phyloP scores from a whole-genome alignment of 306 rosid species.

The Medicago truncatula region DNA sequence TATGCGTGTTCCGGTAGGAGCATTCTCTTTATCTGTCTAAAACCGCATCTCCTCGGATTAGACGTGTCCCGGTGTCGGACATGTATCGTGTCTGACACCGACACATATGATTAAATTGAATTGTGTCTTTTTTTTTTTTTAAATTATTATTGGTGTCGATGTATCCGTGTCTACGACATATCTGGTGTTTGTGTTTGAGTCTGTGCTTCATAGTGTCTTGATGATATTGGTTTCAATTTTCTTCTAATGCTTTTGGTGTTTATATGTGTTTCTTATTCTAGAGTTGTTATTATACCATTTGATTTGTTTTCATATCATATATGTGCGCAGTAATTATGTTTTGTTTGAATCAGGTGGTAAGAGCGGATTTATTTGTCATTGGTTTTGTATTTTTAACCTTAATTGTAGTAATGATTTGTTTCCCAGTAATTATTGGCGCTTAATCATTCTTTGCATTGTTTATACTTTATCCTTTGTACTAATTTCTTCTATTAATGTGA shows the following conservation, averaged over 20 bases:
- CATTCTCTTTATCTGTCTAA: too few relatives aligned
- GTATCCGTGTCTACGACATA: too few relatives aligned
- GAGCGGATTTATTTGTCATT: background rate
- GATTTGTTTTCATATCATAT: constrained; percentile 1
- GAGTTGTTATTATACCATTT: constrained; percentile 16
- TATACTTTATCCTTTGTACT: constrained; percentile 23
- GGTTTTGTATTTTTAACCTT: constrained; percentile 16
- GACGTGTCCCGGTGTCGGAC: too few relatives aligned
- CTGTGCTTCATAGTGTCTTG: too few relatives aligned
- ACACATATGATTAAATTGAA: too few relatives aligned
- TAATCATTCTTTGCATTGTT: constrained; percentile 22
- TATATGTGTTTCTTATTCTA: background rate
- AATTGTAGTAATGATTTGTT: constrained; percentile 22
- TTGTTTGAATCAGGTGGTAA: constrained; percentile 4
- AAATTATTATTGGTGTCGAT: too few relatives aligned
- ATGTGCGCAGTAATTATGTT: constrained; percentile 21
- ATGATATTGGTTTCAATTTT: constrained; percentile 27
- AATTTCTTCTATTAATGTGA: constrained; percentile 24
- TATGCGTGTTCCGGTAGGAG: too few relatives aligned
- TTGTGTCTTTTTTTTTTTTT: too few relatives aligned
- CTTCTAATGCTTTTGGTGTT: constrained; percentile 23
- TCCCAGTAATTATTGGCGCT: background rate
- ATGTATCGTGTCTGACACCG: too few relatives aligned
- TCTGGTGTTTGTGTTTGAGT: too few relatives aligned
- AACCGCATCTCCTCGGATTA: too few relatives aligned